Base-by-base conservation (phyloP, 2,329 filamentous ascomycete species). In the Mycocentrospora acerina region DNA sequence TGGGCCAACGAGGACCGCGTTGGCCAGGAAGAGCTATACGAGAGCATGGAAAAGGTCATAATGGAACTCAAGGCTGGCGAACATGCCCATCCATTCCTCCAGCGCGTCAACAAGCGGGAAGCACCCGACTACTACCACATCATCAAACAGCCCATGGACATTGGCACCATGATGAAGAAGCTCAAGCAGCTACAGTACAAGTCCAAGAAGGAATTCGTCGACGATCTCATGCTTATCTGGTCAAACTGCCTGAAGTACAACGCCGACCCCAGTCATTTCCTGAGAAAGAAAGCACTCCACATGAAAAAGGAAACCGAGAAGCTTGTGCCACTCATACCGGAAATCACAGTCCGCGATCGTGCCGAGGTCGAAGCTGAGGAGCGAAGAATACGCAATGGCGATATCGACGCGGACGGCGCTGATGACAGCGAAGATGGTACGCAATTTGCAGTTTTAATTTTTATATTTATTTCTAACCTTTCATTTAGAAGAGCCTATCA, bases 301-400 rank as follows among this genome's bases (percentile, higher is more conserved):
- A 97, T 98, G 93, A 83, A 90, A 53, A 97, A 93, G 64, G 90
- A 97, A 70, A 95, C 93, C 1, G 91, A 97, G 70, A 97, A 96
- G 68, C 80, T 98, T 28, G 90, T 95, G 11, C 90, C 90, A 5
- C 73, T 97, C 27, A 98, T 98, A 46, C 93, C 93, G 0, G 93
- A 98, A 51, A 86, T 98, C 51, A 79, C 84, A 16, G 89, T 98
- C 48, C 81, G 90, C 49, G 88, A 95, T 50, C 85, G 93, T 46
- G 93, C 90, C 13, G 93, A 97, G 64, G 90, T 97, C 6, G 93
- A 98, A 56, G 76, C 72, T 15, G 70, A 71, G 54, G 75, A 80
- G 67, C 81, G 91, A 37, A 80, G 90, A 46, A 86, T 93, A 63
- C 88, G 94, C 57, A 88, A 80, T 44, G 77, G 90, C 46, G 90